These are phyloP conservation scores for Obba rivulosa DNA, from an alignment of 768 basidiomycete species.

Conservation along the genomic window DNA sequence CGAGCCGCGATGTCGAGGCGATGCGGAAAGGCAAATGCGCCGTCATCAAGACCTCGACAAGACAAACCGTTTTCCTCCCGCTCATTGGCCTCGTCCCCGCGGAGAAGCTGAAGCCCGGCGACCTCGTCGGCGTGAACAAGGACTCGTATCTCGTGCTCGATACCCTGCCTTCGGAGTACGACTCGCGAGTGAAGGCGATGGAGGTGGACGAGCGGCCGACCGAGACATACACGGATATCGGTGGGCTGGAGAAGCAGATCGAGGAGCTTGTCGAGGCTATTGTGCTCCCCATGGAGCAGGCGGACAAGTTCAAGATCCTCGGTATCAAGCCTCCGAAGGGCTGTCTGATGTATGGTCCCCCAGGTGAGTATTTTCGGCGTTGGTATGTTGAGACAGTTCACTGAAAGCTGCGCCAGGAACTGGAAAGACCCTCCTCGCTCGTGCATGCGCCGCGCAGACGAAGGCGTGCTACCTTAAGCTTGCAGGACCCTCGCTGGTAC, in stretches of 20 bases:
- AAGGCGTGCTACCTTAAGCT: constrained; percentile 98
- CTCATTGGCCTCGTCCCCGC: constrained; percentile 96
- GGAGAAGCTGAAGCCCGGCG: constrained; percentile 82
- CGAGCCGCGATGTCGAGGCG: constrained; percentile 93
- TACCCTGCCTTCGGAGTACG: constrained; percentile 93
- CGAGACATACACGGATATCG: constrained; percentile 95
- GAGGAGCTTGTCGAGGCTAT: constrained; percentile 98
- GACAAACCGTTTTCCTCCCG: constrained; percentile 97
- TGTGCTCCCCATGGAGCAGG: constrained; percentile 97
- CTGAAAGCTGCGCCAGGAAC: constrained; percentile 52
- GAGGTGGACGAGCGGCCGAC: constrained; percentile 98
- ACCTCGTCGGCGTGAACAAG: constrained; percentile 98
- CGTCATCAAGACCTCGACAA: constrained; percentile 97
- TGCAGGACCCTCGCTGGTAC: constrained; percentile 94
- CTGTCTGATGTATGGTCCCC: constrained; percentile 97
- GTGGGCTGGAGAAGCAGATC: constrained; percentile 98
- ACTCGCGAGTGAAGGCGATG: constrained; percentile 99
- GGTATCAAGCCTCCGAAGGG: constrained; percentile 98
- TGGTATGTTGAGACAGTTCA: neutral
- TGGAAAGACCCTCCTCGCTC: constrained; percentile 94
- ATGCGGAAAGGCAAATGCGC: constrained; percentile 97
- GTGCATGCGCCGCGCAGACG: constrained; percentile 97
- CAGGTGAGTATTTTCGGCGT: constrained; percentile 48
- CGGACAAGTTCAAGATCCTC: constrained; percentile 97
- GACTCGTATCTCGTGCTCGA: constrained; percentile 97